phyloP scores from a whole-genome alignment of 2,329 filamentous ascomycete species.

The Fusarium solani-melongenae region DNA sequence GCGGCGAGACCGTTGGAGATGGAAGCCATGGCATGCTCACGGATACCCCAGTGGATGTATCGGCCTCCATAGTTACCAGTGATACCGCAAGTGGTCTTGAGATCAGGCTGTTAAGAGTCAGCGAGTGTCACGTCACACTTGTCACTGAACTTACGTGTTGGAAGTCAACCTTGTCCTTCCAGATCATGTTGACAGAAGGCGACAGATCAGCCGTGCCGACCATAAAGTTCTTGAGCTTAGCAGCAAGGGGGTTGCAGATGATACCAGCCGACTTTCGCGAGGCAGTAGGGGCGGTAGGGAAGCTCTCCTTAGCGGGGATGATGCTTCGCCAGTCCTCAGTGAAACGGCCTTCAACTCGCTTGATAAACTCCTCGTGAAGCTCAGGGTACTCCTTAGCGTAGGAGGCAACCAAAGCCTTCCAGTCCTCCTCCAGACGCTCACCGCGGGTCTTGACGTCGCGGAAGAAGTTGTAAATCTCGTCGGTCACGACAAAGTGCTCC shows the following conservation, averaged over 20 bases:
- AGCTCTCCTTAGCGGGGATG: conserved; percentile 56
- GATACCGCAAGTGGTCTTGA: conserved; percentile 57
- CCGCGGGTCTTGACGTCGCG: conserved; percentile 56
- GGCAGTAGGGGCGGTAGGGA: conserved; percentile 59
- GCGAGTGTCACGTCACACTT: background rate
- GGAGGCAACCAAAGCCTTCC: conserved; percentile 54
- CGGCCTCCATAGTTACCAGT: conserved; percentile 66
- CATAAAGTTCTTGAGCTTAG: conserved; percentile 59
- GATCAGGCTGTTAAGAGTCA: conserved; percentile 45
- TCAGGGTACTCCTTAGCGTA: conserved; percentile 61
- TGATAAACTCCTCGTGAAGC: conserved; percentile 60
- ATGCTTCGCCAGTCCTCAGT: conserved; percentile 60
- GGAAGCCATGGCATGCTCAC: conserved; percentile 70
- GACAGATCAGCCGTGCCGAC: conserved; percentile 65
- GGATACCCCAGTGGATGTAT: conserved; percentile 70
- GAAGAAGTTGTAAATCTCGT: conserved; percentile 64
- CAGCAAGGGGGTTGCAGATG: conserved; percentile 63
- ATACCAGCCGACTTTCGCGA: conserved; percentile 62
- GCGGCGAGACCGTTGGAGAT: conserved; percentile 70
- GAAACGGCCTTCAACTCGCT: conserved; percentile 60
- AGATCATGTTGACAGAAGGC: conserved; percentile 66
- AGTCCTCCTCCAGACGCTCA: conserved; percentile 57
- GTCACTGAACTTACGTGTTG: conserved; percentile 49
- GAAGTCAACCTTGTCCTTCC: conserved; percentile 63
- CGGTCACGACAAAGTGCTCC: conserved; percentile 50